Base-by-base conservation (phyloP, 352 stramenopile genomes). In the Globisporangium emineosum region DNA sequence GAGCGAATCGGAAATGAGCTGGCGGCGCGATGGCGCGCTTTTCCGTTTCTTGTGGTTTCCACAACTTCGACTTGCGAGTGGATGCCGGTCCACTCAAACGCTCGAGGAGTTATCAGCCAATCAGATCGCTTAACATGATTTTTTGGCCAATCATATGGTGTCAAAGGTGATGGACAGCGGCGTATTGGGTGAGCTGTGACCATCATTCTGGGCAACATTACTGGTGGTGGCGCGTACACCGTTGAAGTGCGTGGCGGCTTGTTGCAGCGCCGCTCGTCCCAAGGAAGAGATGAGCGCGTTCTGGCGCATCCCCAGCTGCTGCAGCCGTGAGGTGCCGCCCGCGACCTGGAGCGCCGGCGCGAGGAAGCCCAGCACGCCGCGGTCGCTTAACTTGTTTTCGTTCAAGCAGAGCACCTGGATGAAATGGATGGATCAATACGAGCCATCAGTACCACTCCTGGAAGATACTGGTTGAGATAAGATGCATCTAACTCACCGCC, bases 321-420 rank as follows among this genome's bases (percentile, higher is more conserved):
- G 72, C 27, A 92, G 67, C 17, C 62, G 65, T 25, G 52, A 73
- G 0, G 51, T 40, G 37, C 23, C 21, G 47, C 65, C 55, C 53
- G 66, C 69, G n/a, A 69, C 58, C 25, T 67, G 54, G 15, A 92
- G 59, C n/a, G 70, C 72, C 5, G 83, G 83, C 5, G 70, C 72
- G 40, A 93, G 9, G 45, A 72, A 77, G 8, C 60, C 57, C n/a
- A 87, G 47, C 52, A 87, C 77, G 30, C 78, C 77, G 33, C 75
- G 76, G 68, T 93, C 79, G 35, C 78, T 79, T 56, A 93, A 52
- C n/a, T 57, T 68, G 51, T 87, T 91, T 51, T 64, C 69, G 57
- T 68, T 78, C 57, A 93, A 68, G 25, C 60, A 65, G 49, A 91
- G 62, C 43, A 93, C 69, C 71, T 78, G 29, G 21, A 40, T 21